Evolutionary conservation across 108 stramenopile species (phyloP), one percentile per base, ranked within the genome.

Genomic region (Seminavis robusta): DNA sequence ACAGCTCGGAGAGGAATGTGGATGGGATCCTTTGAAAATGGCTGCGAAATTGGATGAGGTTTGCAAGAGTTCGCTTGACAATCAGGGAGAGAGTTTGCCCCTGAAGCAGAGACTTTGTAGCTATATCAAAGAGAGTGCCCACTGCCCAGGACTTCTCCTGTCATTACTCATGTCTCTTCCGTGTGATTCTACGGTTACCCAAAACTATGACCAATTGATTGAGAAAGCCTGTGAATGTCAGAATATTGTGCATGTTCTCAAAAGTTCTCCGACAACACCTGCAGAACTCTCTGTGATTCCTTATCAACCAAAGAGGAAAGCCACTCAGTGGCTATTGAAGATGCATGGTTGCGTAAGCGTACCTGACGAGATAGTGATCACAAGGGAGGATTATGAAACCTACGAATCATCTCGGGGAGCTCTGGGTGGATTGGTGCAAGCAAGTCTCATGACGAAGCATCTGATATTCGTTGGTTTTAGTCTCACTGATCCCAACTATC

Each of bases 291-390:
- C 55, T 25, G 32, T 67, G 1, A 58, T 67, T 11, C 65, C 65
- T 15, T 59, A 67, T 29, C 36, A 26, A 4, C 65, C 56, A 8
- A 9, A 39, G 31, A 47, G 46, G 36, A 33, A 42, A 16, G 67
- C 67, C 9, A 17, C 34, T 0, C 4, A 41, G 1, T 68, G 67
- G 67, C 51, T 68, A 5, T 40, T 68, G 26, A 68, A 68, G 33
- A 68, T 68, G 67, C 67, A 68, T 28, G 67, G 67, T 21, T 68
- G 67, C 27, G 67, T 68, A 2, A 17, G 41, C 8, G 26, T n/a
- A 7, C 49, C 49, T n/a, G 16, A 52, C 20, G 46, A 47, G 16
- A 68, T 68, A 23, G 38, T 68, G 3, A 25, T 68, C 5, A 68
- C 59, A 16, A 17, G 19, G 13, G 29, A 27, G 5, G 67, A 68